These are phyloP conservation scores for Starmera caribaea DNA, from an alignment of 805 yeast species.

Conservation along the genomic window DNA sequence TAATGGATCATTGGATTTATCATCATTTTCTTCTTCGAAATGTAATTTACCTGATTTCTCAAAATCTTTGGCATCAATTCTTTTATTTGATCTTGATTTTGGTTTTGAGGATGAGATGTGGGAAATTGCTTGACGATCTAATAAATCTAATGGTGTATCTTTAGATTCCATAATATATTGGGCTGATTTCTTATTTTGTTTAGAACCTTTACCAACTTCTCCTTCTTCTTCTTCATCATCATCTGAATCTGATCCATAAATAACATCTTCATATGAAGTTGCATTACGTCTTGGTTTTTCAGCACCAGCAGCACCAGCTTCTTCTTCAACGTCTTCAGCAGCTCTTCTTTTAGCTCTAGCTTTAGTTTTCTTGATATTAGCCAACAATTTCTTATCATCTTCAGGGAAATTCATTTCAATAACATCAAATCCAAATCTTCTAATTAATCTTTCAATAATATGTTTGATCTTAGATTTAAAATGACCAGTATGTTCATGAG, in stretches of 20 bases:
- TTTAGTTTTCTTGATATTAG: conserved; percentile 77
- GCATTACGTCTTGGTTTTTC: conserved; percentile 35
- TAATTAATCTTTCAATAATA: conserved; percentile 79
- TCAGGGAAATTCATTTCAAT: conserved; percentile 82
- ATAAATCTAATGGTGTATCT: conserved; percentile 79
- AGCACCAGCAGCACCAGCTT: conserved; percentile 22
- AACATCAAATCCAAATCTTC: conserved; percentile 86
- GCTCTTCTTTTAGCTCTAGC: conserved; percentile 77
- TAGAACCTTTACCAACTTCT: conserved; percentile 25
- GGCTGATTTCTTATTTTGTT: conserved; percentile 25
- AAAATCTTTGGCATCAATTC: conserved; percentile 28
- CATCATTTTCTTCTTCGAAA: conserved; percentile 36
- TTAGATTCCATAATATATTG: conserved; percentile 69
- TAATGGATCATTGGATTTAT: conserved; percentile 38
- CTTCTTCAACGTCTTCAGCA: conserved; percentile 31
- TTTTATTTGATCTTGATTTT: conserved; percentile 34
- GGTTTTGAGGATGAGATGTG: conserved; percentile 88
- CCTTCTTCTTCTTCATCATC: conserved; percentile 47
- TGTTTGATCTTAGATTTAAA: conserved; percentile 91
- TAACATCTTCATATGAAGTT: conserved; percentile 88
- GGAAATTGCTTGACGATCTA: conserved; percentile 77
- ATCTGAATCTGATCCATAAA: conserved; percentile 66
- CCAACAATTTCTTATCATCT: conserved; percentile 73
- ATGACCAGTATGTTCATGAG: conserved; percentile 92
- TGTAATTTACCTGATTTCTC: conserved; percentile 55